Evolutionary conservation across 177 flowering plant species (phyloP), one percentile per base, ranked within the genome.

Genomic region (Vitis hybrid): DNA sequence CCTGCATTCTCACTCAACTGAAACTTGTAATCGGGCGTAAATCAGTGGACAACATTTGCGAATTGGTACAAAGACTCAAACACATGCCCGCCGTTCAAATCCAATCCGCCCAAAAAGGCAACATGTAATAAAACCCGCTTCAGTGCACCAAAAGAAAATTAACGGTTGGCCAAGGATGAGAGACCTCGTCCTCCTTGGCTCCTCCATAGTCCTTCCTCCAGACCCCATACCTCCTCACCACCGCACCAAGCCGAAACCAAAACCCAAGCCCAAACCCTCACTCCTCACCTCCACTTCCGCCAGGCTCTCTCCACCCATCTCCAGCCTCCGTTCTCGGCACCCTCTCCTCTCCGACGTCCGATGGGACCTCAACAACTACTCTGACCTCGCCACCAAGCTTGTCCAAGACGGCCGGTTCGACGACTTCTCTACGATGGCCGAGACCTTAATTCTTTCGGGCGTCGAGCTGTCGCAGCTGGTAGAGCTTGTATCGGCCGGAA

Each of bases 301-400:
- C 51, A 70, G 72, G 56, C 14, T 67, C 67, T 62, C 74, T n/a
- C 22, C 72, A 9, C 60, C 71, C 6, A 12, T 26, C 60, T 62
- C 74, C 64, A 57, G 79, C 26, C 61, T 69, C 55, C 62, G 64
- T 66, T 64, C 77, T 53, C 62, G 60, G 64, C 65, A 64, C 66
- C 67, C 71, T 18, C 74, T 60, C 51, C 68, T 62, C 64, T 73
- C 75, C 74, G 16, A 74, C 65, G 52, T 67, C 69, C 67, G 57
- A 74, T 52, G 60, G 74, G 69, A 73, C 70, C 74, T 85, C 63
- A 58, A 64, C 1, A 74, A 84, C 80, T 75, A 80, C 69, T 84
- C 89, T 22, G 75, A 79, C 31, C 74, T 86, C 60, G 92, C 95
- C 15, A 82, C 93, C 16, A 83, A 85, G 75, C 84, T 89, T 45